Conservation (phyloP, 805 yeast genomes). For the Komagataella kurtzmanii region DNA sequence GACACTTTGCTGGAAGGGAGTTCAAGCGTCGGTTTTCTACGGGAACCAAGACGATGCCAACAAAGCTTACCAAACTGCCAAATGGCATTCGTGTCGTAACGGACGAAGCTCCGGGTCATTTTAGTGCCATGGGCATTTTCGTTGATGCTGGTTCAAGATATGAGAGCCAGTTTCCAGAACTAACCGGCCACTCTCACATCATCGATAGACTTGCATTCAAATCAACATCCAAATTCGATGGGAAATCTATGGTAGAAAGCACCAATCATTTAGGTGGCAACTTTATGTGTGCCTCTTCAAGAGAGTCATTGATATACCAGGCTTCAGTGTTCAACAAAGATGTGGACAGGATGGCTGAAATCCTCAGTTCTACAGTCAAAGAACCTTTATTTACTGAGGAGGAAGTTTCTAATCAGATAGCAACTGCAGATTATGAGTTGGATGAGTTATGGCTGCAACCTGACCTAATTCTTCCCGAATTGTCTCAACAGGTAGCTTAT, state of each 20-base stretch:
- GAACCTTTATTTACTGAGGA: slow-evolving; percentile 53
- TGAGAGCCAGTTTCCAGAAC: slow-evolving; percentile 33
- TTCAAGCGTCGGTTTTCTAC: neutral
- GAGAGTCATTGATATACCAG: slow-evolving; percentile 89
- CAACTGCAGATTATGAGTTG: slow-evolving; percentile 69
- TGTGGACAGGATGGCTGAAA: slow-evolving; percentile 62
- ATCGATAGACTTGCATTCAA: slow-evolving; percentile 79
- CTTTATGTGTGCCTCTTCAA: slow-evolving; percentile 81
- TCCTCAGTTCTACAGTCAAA: slow-evolving; percentile 67
- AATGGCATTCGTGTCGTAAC: slow-evolving; percentile 81
- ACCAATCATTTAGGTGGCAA: slow-evolving; percentile 84
- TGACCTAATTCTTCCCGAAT: slow-evolving; percentile 77
- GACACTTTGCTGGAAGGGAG: neutral
- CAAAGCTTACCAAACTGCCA: slow-evolving; percentile 22
- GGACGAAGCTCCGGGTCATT: slow-evolving; percentile 80
- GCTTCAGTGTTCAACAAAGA: slow-evolving; percentile 88
- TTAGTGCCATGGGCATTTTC: slow-evolving; percentile 81
- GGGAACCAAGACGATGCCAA: slow-evolving; percentile 7
- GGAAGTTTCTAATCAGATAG: slow-evolving; percentile 63
- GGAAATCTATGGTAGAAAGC: slow-evolving; percentile 58
- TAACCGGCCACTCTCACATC: slow-evolving; percentile 72
- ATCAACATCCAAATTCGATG: slow-evolving; percentile 44
- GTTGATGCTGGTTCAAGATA: slow-evolving; percentile 84
- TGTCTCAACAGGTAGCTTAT: slow-evolving; percentile 80
- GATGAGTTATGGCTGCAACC: slow-evolving; percentile 74